phyloP scores from a whole-genome alignment of 495 filamentous ascomycete genomes.

The Corynascus novoguineensis region DNA sequence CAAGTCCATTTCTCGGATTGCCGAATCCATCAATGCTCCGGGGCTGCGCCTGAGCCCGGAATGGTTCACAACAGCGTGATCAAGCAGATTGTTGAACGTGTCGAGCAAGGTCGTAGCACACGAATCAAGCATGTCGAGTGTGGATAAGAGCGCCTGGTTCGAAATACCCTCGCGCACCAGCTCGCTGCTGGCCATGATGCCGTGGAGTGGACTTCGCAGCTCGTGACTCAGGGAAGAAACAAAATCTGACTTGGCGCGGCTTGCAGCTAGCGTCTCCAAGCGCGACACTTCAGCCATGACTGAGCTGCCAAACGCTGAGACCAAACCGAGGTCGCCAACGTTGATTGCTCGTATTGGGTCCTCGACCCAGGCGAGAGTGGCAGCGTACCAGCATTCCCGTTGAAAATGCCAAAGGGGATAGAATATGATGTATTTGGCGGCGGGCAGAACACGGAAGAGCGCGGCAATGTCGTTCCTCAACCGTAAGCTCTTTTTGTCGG shows the following conservation, averaged over 20 bases:
- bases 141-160: conserved; percentile 51
- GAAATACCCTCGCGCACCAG: conserved; percentile 56
- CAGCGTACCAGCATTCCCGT: conserved; percentile 62
- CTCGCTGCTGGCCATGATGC: conserved; percentile 67
- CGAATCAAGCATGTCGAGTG: conserved; percentile 66
- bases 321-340: conserved; percentile 40
- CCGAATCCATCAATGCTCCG: conserved; percentile 47
- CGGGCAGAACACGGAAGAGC: conserved; percentile 32
- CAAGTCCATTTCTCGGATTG: conserved; percentile 33
- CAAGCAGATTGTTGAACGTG: conserved; percentile 40
- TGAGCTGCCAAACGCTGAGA: conserved; percentile 53
- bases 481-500: neutral
- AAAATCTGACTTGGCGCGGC: conserved; percentile 59
- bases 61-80: conserved; percentile 51
- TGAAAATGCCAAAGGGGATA: conserved; percentile 67
- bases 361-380: conserved; percentile 59
- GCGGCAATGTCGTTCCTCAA: conserved; percentile 17
- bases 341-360: conserved; percentile 41
- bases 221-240: conserved; percentile 74
- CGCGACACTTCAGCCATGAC: conserved; percentile 57
- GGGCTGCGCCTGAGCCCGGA: conserved; percentile 32
- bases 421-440: conserved; percentile 50
- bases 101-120: conserved; percentile 67
- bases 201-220: conserved; percentile 70
- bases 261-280: conserved; percentile 38